Conservation (phyloP, 495 filamentous ascomycete genomes). For the Podospora pseudocomata region DNA sequence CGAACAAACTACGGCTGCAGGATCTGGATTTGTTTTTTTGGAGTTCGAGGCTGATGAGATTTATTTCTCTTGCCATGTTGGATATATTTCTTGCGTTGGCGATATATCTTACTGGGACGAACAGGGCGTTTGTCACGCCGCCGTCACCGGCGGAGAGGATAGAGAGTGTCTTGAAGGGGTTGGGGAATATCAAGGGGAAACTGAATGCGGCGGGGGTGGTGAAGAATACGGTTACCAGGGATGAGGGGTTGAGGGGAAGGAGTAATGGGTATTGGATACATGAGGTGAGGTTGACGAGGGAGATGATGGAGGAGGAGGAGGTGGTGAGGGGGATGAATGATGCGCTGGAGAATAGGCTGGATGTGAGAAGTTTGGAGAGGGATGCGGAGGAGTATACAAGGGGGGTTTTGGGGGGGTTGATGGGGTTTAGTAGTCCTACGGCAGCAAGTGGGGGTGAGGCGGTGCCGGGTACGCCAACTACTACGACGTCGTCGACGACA, state of each 20-base stretch:
- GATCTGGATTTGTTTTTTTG: constrained; percentile 69
- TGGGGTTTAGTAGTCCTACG: constrained; percentile 14
- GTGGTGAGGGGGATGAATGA: constrained; percentile 56
- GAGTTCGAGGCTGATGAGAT: constrained; percentile 57
- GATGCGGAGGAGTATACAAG: constrained; percentile 55
- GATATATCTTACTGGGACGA: constrained; percentile 72
- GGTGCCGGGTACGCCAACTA: neutral
- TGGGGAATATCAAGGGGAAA: constrained; percentile 41
- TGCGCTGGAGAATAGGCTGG: constrained; percentile 49
- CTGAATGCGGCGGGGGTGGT: constrained; percentile 52
- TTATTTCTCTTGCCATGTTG: constrained; percentile 53
- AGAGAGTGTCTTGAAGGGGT: constrained; percentile 37
- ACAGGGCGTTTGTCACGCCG: constrained; percentile 54
- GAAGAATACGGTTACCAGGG: constrained; percentile 52
- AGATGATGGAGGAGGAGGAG: constrained; percentile 59
- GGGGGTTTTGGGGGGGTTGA: constrained; percentile 36
- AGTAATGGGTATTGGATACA: constrained; percentile 50
- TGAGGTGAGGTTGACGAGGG: constrained; percentile 52
- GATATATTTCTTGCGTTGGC: constrained; percentile 59
- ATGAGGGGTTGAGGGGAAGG: constrained; percentile 49
- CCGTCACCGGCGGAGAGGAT: constrained; percentile 47
- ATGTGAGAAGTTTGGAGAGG: constrained; percentile 44
- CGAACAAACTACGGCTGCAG: constrained; percentile 50
- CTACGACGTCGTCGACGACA: neutral
- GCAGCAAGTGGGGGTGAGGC: constrained; percentile 9